Evolutionary conservation across 257 asterid species (phyloP).

Genomic region (Eustoma russellianum): DNA sequence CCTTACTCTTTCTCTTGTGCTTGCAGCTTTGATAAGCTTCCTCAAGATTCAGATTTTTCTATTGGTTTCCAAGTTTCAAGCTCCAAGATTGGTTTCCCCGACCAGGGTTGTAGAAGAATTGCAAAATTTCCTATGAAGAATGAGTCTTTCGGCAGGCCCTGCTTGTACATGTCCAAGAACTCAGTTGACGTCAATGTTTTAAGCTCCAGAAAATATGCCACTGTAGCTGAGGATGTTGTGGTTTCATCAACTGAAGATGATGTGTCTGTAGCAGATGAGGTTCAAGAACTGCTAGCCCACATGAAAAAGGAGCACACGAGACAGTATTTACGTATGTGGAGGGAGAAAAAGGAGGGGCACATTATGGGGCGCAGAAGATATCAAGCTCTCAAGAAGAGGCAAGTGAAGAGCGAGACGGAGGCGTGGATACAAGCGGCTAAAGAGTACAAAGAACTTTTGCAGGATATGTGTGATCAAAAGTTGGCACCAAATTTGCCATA

Average conservation of each 20-base stretch:
- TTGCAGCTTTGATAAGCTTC: slow-evolving; percentile 32
- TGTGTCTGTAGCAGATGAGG: slow-evolving; percentile 32
- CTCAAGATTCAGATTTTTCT: slow-evolving; percentile 23
- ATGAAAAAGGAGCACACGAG: slow-evolving; percentile 50
- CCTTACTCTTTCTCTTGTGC: slow-evolving; percentile 23
- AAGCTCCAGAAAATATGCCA: slow-evolving; percentile 42
- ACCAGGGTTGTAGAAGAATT: slow-evolving; percentile 20
- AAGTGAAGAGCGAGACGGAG: slow-evolving; percentile 69
- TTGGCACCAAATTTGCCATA: slow-evolving; percentile 91
- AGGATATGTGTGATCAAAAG: slow-evolving; percentile 78
- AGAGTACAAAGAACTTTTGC: slow-evolving; percentile 68
- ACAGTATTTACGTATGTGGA: slow-evolving; percentile 15
- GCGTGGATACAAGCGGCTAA: slow-evolving; percentile 82
- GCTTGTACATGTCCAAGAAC: background rate
- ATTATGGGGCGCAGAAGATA: slow-evolving; percentile 43
- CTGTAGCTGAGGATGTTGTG: slow-evolving; percentile 73
- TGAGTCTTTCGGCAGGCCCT: background rate
- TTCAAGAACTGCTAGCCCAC: slow-evolving; percentile 44
- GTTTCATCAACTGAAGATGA: slow-evolving; percentile 55
- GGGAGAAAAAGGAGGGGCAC: slow-evolving; percentile 20
- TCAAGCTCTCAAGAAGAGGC: slow-evolving; percentile 46
- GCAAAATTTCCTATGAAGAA: slow-evolving; percentile 13
- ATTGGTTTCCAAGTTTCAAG: slow-evolving; percentile 20
- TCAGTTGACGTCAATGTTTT: slow-evolving; percentile 14
- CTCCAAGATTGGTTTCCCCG: slow-evolving; percentile 20